Base-by-base conservation (phyloP, 23 red algal species). In the Gracilaria domingensis region DNA sequence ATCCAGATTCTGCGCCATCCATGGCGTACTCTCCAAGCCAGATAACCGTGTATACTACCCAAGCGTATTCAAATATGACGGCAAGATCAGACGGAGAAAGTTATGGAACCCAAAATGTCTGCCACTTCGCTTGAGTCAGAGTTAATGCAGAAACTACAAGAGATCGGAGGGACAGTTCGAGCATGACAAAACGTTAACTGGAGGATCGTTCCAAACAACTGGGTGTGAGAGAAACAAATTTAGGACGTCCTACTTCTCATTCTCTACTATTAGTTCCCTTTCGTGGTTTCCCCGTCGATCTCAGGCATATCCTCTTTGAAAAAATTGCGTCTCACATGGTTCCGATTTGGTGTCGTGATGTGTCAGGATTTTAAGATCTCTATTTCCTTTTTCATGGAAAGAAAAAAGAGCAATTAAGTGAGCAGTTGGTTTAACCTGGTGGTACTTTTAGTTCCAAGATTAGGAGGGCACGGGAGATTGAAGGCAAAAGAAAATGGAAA, bases 261-360 rank as follows among this genome's bases (percentile, higher is more conserved):
- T 67, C 62, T 0, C 33, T 25, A 2, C 62, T 67, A 2, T 1
- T 81, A 3, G 0, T 49, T 0, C 50, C 47, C 20, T 81, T 53
- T 35, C 23, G 49, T 8, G 59, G 77, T 28, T 58, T 81, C 21
- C 77, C 40, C 25, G 59, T 60, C 23, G 77, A 61, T 20, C 38
- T 81, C 12, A 81, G 58, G 42, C 77, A 81, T 20, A n/a, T 81
- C 8, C 26, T 81, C 3, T 81, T 59, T 20, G 77, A 81, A 16
- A 81, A 81, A 5, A 37, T 81, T 81, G 48, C 77, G 6, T 0
- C 77, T 51, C 77, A 81, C 16, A 17, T 81, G 2, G 47, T 81
- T 5, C 2, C 20, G 4, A 81, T 81, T 11, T 81, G 38, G 44
- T 35, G 20, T 34, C 49, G 77, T 4, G 77, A 55, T 54, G 18